Evolutionary conservation across 495 filamentous ascomycete species (phyloP), one percentile per base, ranked within the genome.

Genomic region (Penicillium argentinense): DNA sequence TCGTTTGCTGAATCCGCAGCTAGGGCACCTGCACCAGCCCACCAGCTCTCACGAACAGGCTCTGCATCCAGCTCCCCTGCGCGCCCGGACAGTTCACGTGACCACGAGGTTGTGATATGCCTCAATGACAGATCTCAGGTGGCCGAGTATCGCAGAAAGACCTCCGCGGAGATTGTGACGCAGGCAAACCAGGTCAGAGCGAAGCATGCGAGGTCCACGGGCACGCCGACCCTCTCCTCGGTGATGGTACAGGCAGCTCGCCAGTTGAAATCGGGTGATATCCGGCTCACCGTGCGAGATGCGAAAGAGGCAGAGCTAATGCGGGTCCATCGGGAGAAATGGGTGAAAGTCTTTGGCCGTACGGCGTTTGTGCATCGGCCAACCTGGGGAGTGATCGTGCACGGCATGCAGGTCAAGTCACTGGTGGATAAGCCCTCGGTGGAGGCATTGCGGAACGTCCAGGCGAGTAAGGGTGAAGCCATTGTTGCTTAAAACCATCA

Each of bases 201-300:
- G n/a, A n/a, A n/a, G n/a, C n/a, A n/a, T n/a, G n/a, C n/a, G n/a
- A n/a, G n/a, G n/a, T n/a, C n/a, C n/a, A 0, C 12, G 13, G 2
- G 42, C 29, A 8, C 21, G 32, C 4, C 17, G 19, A 12, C 27
- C 13, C 29, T 45, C 1, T 28, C 42, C 4, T 23, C 29, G 1
- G 42, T 45, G 6, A 17, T 5, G 5, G 11, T 47, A 2, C 2
- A 22, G 14, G 44, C 44, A 6, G 34, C n/a, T 0, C 34, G 44
- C 18, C 24, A 39, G 44, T 4, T 47, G 6, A 30, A 39, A 4
- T 47, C 44, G 1, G 44, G 44, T 3, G 34, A 47, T 24, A 1
- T 47, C 25, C 11, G 44, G 5, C 25, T 47, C 3, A 47, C 33
- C 0, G 1, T 39, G 34, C 25, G 34, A 6, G 24, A 27, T 9